phyloP scores from a whole-genome alignment of 2,329 filamentous ascomycete species.

The Colletotrichum lentis region DNA sequence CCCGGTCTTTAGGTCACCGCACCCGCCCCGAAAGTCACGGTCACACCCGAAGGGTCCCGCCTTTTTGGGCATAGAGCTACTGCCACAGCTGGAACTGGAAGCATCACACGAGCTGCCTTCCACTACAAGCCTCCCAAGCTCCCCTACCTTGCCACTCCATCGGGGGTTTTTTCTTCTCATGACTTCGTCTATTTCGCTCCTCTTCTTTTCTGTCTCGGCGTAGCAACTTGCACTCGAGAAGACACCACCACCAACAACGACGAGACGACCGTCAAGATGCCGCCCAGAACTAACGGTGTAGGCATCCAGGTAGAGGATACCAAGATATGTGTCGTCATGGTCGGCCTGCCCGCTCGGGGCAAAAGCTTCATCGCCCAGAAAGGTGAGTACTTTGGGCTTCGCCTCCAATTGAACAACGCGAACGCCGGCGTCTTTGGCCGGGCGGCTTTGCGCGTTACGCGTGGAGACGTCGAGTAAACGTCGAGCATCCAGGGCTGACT shows the following conservation, averaged over 20 bases:
- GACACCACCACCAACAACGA: constrained; percentile 4
- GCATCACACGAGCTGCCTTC: constrained; percentile 37
- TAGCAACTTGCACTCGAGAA: constrained; percentile 18
- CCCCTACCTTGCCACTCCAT: constrained; percentile 17
- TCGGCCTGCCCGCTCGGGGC: constrained; percentile 91
- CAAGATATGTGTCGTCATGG: constrained; percentile 98
- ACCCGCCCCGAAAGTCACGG: constrained; percentile 34
- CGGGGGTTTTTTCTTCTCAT: constrained; percentile 24
- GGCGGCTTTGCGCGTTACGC: background rate
- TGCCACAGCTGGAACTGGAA: constrained; percentile 34
- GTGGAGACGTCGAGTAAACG: background rate
- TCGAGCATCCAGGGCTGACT: background rate
- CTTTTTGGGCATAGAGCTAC: constrained; percentile 30
- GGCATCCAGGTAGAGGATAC: constrained; percentile 93
- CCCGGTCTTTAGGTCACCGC: constrained; percentile 29
- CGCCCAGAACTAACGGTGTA: constrained; percentile 67
- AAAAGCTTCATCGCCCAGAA: constrained; percentile 99
- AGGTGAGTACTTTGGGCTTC: constrained; percentile 63
- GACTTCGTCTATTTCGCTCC: background rate
- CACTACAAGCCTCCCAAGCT: constrained; percentile 10
- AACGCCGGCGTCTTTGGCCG: background rate
- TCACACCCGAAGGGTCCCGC: constrained; percentile 33
- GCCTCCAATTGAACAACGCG: background rate
- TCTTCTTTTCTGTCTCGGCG: constrained; percentile 20
- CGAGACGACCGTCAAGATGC: constrained; percentile 48